These are phyloP conservation scores for Cymbopogon citratus DNA, from an alignment of 176 grass and related monocot genomes.

Conservation along the genomic window DNA sequence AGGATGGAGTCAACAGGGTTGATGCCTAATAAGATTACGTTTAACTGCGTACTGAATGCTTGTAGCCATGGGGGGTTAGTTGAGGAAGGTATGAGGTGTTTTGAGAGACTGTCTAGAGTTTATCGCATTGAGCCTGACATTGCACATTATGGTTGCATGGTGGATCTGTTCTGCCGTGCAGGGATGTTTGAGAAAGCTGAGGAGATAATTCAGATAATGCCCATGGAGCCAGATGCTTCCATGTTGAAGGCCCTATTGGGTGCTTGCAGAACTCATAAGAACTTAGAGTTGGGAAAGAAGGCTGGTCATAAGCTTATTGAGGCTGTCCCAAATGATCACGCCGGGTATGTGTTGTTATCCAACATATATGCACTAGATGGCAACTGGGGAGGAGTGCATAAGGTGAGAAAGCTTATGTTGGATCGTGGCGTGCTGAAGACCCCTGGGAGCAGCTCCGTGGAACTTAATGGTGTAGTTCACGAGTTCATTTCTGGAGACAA, in stretches of 20 bases:
- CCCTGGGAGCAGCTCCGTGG: too few relatives aligned
- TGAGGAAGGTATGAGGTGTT: conserved; percentile 37
- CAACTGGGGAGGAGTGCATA: too few relatives aligned
- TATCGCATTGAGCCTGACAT: conserved; percentile 49
- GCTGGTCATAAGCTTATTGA: conserved; percentile 52
- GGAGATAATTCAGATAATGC: conserved; percentile 47
- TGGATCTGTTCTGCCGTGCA: conserved; percentile 52
- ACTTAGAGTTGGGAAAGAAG: conserved; percentile 49
- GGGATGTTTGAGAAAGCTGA: conserved; percentile 56
- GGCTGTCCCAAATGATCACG: conserved; percentile 50
- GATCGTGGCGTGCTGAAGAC: too few relatives aligned
- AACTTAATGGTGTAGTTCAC: too few relatives aligned
- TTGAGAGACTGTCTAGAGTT: conserved; percentile 37
- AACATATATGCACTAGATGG: conserved; percentile 46
- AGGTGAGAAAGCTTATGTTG: too few relatives aligned
- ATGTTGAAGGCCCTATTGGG: conserved; percentile 56
- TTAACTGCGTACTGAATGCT: conserved; percentile 56
- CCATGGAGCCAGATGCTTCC: conserved; percentile 49
- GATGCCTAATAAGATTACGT: conserved; percentile 51
- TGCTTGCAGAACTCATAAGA: conserved; percentile 65
- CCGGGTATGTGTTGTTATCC: conserved; percentile 54
- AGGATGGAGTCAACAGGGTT: conserved; percentile 40
- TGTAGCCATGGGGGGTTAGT: conserved; percentile 55
- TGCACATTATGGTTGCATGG: conserved; percentile 71
- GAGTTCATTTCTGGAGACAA: too few relatives aligned